Base-by-base conservation (phyloP, 2,329 filamentous ascomycete species). In the Fusarium nodosum region DNA sequence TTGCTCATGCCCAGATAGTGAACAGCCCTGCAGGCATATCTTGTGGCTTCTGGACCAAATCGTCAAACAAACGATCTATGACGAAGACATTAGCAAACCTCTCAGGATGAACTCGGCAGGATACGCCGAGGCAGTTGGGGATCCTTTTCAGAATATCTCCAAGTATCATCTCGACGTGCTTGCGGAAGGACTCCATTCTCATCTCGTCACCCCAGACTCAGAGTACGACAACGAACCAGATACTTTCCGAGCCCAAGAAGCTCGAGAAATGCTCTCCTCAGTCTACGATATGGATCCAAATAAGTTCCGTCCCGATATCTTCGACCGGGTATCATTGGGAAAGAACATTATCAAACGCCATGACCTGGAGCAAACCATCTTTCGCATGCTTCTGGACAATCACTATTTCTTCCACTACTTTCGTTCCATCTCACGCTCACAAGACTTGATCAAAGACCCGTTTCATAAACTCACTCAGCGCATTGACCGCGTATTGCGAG, bases 41-140 rank as follows among this genome's bases (percentile, higher is more conserved):
- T 74, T 88, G 30, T 87, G 85, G 85, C 79, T 88, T 16, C 80
- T 86, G 48, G 86, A 88, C 74, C 82, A 82, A 71, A 79, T 88
- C 31, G 79, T 83, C 22, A 82, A 82, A 54, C 82, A 86, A 70
- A 81, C 82, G 5, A 73, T 85, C 6, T 82, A 82, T 63, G 75
- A 80, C 41, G 78, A 80, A 38, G 76, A 80, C 47, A 72, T 73
- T 11, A 65, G 75, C 8, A 73, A 78, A 16, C 79, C 82, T 22
- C 76, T 86, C 45, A 82, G 75, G 26, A 79, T 87, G 78, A 81
- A 77, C 3, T 54, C 77, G 3, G 67, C 77, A 11, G 85, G 85
- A 4, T 83, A 81, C 50, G 76, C 85, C 1, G 74, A 79, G 11
- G 82, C 85, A 67, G 79, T 86, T 30, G 82, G 82, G 0, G 82